Evolutionary conservation across 164 flowering plant species (phyloP), one percentile per base, ranked within the genome.

Genomic region (Vitis labrusca): DNA sequence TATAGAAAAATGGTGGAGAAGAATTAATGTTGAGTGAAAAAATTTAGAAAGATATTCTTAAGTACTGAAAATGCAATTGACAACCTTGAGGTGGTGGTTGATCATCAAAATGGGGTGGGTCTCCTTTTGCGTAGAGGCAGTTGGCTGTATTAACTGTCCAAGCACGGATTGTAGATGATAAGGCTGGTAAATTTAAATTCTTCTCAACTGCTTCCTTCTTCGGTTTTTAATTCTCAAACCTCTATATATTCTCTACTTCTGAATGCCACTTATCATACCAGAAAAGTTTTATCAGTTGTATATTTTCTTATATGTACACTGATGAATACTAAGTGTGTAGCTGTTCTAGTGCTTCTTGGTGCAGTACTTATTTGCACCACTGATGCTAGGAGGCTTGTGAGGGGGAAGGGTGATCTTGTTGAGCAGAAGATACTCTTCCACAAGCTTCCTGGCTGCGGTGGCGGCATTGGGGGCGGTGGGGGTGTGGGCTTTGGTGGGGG

Each of bases 311-410:
- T 6, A 37, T 37, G 7, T 37, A 37, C 5, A 62, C 15, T 48
- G 13, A 77, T 77, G 76, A 19, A 62, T 49, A 9, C 73, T 8
- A 72, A 48, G 69, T 12, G 5, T 14, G 5, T 72, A 3, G 54
- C 72, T 50, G 15, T 72, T 3, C 58, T 73, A 11, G 48, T 77
- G 16, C 65, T 78, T 74, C 44, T 71, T 23, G 63, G 68, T 64
- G 72, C 73, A 8, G 65, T 23, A 8, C 27, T 78, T 64, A 16
- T 71, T 49, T 63, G 75, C 71, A 58, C 64, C 52, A n/a, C 50
- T 29, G 15, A 19, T 53, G 73, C 70, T 52, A 71, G 78, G 68
- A 64, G 59, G 67, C 67, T 73, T 49, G 54, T 50, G 56, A 58
- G 9, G 16, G 19, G 30, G 5, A 23, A 64, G 17, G 54, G 53